Conservation (phyloP, 2,329 filamentous ascomycete species). For the Corinectria fuckeliana region DNA sequence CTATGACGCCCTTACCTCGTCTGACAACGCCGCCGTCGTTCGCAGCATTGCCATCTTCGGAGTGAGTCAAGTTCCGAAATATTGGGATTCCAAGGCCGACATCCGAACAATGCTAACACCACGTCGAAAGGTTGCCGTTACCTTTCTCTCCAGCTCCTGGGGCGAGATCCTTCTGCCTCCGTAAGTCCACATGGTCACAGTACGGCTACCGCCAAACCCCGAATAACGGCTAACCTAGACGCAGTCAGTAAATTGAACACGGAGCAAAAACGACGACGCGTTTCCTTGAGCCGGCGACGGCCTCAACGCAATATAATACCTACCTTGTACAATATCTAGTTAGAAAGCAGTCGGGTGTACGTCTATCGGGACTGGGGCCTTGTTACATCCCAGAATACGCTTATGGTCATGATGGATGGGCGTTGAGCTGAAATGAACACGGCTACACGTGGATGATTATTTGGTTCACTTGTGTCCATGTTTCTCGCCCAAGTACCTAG, state of each 20-base stretch:
- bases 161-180: slow-evolving; percentile 72
- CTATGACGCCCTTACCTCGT: slow-evolving; percentile 67
- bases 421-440: slow-evolving; percentile 25
- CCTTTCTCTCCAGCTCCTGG: slow-evolving; percentile 72
- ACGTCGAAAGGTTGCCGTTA: slow-evolving; percentile 61
- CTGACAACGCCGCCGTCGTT: slow-evolving; percentile 74
- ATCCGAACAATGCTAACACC: slow-evolving; percentile 10
- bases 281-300: neutral
- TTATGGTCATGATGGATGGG: slow-evolving; percentile 30
- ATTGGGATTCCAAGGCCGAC: neutral
- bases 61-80: slow-evolving; percentile 53
- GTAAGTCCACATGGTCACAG: slow-evolving; percentile 49
- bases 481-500: neutral
- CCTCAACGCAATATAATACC: slow-evolving; percentile 20
- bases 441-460: slow-evolving; percentile 6
- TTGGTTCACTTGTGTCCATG: neutral
- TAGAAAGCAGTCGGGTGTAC: slow-evolving; percentile 37
- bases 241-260: slow-evolving; percentile 34
- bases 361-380: slow-evolving; percentile 32
- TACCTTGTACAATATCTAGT: slow-evolving; percentile 39
- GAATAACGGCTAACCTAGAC: slow-evolving; percentile 17
- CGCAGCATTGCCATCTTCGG: slow-evolving; percentile 72
- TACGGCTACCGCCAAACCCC: neutral
- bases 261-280: slow-evolving; percentile 8
- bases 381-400: slow-evolving; percentile 17